A percentile compares a stretch with the other conserved stretches of the same genome.
These are phyloP conservation scores for Pyrenophora tritici-repentis DNA, from an alignment of 2,329 filamentous ascomycete genomes.

Conservation along the genomic window DNA sequence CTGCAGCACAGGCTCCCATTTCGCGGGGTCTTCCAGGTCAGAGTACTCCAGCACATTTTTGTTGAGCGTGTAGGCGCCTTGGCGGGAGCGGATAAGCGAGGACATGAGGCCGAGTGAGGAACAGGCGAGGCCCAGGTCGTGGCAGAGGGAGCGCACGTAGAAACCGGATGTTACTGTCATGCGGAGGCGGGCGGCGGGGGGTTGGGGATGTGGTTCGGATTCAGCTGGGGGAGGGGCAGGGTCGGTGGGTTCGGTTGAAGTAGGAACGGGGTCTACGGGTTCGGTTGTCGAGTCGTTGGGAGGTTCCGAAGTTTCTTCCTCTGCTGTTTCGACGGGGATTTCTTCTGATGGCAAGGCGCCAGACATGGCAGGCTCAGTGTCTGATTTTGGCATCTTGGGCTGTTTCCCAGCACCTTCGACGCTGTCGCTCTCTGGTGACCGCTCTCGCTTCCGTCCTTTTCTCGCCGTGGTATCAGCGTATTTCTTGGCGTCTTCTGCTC, in stretches of 20 bases:
- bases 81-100: constrained; percentile 76
- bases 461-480: constrained; percentile 30
- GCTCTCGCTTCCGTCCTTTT: constrained; percentile 31
- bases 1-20: constrained; percentile 79
- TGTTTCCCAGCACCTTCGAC: constrained; percentile 24
- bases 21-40: constrained; percentile 74
- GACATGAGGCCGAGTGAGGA: constrained; percentile 86
- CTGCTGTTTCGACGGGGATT: not conserved
- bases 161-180: constrained; percentile 96
- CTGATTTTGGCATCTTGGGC: constrained; percentile 32
- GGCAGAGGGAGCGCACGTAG: constrained; percentile 91
- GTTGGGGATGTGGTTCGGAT: constrained; percentile 22
- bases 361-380: constrained; percentile 40
- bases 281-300: no score
- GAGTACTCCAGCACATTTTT: constrained; percentile 76
- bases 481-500: constrained; percentile 35
- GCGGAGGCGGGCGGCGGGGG: constrained; percentile 77
- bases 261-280: no score
- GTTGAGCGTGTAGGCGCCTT: constrained; percentile 77
- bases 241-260: not conserved
- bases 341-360: constrained; percentile 35
- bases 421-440: constrained; percentile 18
- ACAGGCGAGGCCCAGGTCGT: constrained; percentile 84
- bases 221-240: not conserved
- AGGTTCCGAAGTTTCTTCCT: not conserved